A percentile compares a stretch with the other conserved stretches of the same genome.
Evolutionary conservation across 2,329 filamentous ascomycete species (phyloP).

Genomic region (Ceratocystiopsis minuta): DNA sequence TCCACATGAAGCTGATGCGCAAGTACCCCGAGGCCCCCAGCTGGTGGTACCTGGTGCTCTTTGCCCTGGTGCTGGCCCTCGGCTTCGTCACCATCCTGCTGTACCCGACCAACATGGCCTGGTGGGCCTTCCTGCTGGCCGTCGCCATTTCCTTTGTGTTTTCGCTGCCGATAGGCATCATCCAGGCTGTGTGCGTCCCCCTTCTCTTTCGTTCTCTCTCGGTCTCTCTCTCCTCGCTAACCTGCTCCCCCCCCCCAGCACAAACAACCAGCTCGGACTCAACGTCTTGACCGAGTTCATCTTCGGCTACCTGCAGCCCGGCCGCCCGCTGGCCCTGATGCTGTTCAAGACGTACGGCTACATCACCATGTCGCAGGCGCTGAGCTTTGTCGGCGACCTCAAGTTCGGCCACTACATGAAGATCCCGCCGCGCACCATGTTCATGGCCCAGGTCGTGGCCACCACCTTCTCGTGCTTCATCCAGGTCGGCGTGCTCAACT

Average conservation of each 20-base stretch:
- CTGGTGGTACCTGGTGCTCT: constrained; percentile 45
- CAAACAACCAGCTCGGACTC: constrained; percentile 43
- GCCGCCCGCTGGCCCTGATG: constrained; percentile 56
- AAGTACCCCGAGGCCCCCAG: constrained; percentile 44
- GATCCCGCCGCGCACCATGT: constrained; percentile 47
- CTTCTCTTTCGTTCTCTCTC: too few relatives aligned
- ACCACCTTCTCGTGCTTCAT: constrained; percentile 49
- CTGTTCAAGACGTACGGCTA: constrained; percentile 62
- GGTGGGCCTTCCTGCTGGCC: constrained; percentile 56
- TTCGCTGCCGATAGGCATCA: constrained; percentile 46
- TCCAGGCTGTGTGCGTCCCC: constrained; percentile 31
- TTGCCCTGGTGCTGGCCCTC: constrained; percentile 32
- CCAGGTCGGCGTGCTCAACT: constrained; percentile 46
- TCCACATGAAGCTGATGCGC: constrained; percentile 46
- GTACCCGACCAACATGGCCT: constrained; percentile 49
- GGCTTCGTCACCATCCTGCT: constrained; percentile 36
- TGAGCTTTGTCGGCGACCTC: constrained; percentile 47
- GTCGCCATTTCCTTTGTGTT: constrained; percentile 46
- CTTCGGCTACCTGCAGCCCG: constrained; percentile 55
- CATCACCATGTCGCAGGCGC: constrained; percentile 46
- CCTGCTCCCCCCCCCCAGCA: constrained; percentile 9
- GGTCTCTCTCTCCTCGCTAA: too few relatives aligned
- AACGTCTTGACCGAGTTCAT: constrained; percentile 60
- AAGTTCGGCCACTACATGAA: constrained; percentile 55
- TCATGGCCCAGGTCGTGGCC: constrained; percentile 46